Evolutionary conservation across 2,329 filamentous ascomycete genomes (phyloP), one percentile per base, ranked within the genome.

Genomic region (Colletotrichum plurivorum): DNA sequence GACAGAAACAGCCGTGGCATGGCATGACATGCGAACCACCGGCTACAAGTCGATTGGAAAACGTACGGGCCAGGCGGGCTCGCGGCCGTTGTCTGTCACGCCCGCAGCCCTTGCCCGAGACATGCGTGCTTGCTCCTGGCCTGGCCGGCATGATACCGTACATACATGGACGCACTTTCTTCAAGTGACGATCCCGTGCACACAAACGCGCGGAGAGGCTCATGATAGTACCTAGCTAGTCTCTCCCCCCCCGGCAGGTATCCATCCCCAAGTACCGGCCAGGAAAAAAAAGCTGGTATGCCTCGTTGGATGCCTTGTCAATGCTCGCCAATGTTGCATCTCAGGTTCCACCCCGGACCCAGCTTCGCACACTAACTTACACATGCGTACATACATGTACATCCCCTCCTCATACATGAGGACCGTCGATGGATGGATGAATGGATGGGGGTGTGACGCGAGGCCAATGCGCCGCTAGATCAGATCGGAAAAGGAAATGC

Each of bases 401-500:
- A 36, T 36, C 9, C 9, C 31, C 31, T 36, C 31, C 31, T 36
- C 31, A 10, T 36, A 36, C 31, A 36, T 36, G 31, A n/a, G 45
- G 54, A 41, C 20, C 20, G 20, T 52, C 36, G 16, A 10, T 15
- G 20, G 18, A 10, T 31, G 45, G 22, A 46, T 31, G 45, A n/a
- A 46, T 25, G 27, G 15, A 66, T 66, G 67, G 15, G 67, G 62
- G 62, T 69, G 67, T 69, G 67, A 69, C 51, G 67, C 56, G 63
- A 69, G 55, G 39, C 51, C 55, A 60, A 60, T 69, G 67, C 67
- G 67, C 62, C 67, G 67, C 62, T 69, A 69, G 67, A 67, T 66
- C 51, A 46, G 67, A 69, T 69, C 36, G 62, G 62, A 69, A 66
- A 51, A 51, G 45, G 36, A 54, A 20, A n/a, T 18, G 22, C 56